phyloP scores from a whole-genome alignment of 306 rosid species.

The Delonix regia region DNA sequence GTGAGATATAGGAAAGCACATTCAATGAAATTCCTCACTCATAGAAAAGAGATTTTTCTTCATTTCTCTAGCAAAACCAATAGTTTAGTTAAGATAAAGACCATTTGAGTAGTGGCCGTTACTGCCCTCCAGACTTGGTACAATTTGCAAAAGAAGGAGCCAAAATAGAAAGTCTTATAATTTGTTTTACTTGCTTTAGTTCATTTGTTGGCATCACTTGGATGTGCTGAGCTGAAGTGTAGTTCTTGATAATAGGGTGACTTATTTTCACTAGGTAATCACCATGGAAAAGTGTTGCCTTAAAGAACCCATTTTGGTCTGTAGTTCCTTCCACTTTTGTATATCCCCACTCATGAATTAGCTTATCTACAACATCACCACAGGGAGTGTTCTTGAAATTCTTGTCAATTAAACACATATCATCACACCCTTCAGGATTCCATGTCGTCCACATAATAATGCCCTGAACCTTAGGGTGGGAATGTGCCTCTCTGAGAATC shows the following conservation, averaged over 20 bases:
- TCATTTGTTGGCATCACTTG: slow-evolving; percentile 32
- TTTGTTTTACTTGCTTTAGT: neutral
- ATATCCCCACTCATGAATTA: slow-evolving; percentile 60
- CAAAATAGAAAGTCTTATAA: neutral
- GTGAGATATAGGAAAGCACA: no score
- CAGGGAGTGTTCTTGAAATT: slow-evolving; percentile 68
- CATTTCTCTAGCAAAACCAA: no score
- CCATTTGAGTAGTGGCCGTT: no score
- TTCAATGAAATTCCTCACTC: no score
- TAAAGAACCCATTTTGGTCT: slow-evolving; percentile 35
- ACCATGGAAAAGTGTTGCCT: slow-evolving; percentile 38
- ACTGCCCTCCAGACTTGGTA: no score
- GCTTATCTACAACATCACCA: slow-evolving; percentile 71
- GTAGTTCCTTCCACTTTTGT: neutral
- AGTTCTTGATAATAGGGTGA: slow-evolving; percentile 25
- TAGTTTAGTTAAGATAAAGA: no score
- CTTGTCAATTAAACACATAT: slow-evolving; percentile 61
- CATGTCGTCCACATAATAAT: slow-evolving; percentile 66
- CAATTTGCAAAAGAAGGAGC: neutral
- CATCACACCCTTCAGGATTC: slow-evolving; percentile 53
- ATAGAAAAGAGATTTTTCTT: no score
- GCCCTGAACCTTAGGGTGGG: slow-evolving; percentile 69
- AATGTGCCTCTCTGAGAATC: slow-evolving; percentile 58
- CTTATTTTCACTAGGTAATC: slow-evolving; percentile 27
- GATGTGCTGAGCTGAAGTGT: neutral